These are phyloP conservation scores for Trametes elegans DNA, from an alignment of 768 basidiomycete species.

Conservation along the genomic window DNA sequence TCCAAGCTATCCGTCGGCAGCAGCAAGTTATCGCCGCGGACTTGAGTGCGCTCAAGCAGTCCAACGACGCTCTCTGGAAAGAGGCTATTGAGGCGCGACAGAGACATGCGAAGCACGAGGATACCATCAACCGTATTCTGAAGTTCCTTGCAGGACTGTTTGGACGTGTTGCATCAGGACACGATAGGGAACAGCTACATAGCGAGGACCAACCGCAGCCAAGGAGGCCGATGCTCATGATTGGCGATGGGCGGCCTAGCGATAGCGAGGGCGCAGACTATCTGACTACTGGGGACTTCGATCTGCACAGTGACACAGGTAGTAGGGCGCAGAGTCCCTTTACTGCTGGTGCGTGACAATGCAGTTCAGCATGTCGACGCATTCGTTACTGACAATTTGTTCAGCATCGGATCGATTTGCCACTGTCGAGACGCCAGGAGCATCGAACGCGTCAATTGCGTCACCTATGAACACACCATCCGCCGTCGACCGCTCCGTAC, in stretches of 20 bases:
- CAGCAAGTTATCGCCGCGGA: conserved; percentile 88
- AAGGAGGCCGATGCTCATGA: conserved; percentile 59
- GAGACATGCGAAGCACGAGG: conserved; percentile 88
- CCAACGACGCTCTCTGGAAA: conserved; percentile 88
- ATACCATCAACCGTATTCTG: conserved; percentile 93
- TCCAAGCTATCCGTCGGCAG: conserved; percentile 84
- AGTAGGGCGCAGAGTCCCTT: conserved; percentile 13
- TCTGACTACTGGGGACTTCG: conserved; percentile 41
- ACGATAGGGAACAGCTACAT: conserved; percentile 34
- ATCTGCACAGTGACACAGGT: conserved; percentile 23
- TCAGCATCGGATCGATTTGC: conserved; percentile 38
- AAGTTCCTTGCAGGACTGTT: conserved; percentile 94
- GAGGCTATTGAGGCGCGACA: conserved; percentile 78
- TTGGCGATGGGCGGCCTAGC: conserved; percentile 48
- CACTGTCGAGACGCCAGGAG: conserved; percentile 47
- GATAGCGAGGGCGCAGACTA: conserved; percentile 36
- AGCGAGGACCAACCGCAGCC: conserved; percentile 41
- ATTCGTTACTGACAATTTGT: not conserved
- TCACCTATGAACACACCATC: not conserved
- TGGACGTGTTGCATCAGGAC: conserved; percentile 44
- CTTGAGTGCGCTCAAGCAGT: conserved; percentile 81
- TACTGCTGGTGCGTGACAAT: conserved; percentile 15
- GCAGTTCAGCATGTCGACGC: not conserved
- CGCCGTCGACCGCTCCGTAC: not conserved
- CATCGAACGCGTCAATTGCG: conserved; percentile 13